These are phyloP conservation scores for Phlyctochytrium arcticum DNA, from an alignment of 192 early-diverging fungal species.

Conservation along the genomic window DNA sequence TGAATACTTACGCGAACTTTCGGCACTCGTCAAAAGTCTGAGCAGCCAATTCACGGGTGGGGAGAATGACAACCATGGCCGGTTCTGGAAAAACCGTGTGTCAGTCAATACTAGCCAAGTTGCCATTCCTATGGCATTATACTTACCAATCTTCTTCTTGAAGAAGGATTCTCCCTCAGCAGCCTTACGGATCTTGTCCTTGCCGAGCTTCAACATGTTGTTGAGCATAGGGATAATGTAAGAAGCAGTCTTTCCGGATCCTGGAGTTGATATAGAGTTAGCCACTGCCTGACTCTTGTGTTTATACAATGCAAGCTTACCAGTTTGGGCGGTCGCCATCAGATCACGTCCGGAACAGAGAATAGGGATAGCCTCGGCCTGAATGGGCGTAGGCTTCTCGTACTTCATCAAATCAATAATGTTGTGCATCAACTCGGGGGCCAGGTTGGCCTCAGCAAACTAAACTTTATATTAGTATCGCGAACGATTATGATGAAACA, in stretches of 20 bases:
- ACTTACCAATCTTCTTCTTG: not conserved
- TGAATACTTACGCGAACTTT: constrained; percentile 70
- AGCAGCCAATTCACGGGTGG: constrained; percentile 87
- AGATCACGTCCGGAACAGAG: constrained; percentile 55
- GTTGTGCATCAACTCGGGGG: constrained; percentile 74
- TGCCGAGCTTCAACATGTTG: constrained; percentile 19
- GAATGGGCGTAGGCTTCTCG: constrained; percentile 83
- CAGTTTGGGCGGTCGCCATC: constrained; percentile 89
- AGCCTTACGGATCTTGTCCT: not conserved
- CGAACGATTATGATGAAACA: not conserved
- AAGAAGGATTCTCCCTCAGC: constrained; percentile 1
- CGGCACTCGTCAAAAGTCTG: constrained; percentile 88
- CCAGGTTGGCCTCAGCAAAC: constrained; percentile 45
- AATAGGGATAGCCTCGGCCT: constrained; percentile 43
- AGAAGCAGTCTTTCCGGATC: constrained; percentile 87
- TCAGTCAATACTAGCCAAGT: too few relatives aligned
- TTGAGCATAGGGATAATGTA: constrained; percentile 56
- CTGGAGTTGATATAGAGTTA: constrained; percentile 30
- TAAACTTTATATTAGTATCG: constrained; percentile 17
- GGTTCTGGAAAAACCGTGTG: constrained; percentile 55
- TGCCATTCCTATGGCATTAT: too few relatives aligned
- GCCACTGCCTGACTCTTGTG: not conserved
- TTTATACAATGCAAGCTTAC: constrained; percentile 29
- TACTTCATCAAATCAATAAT: constrained; percentile 70
- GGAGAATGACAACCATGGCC: constrained; percentile 84